phyloP scores from a whole-genome alignment of 106 monocot genomes.

The Acanthochlamys bracteata region DNA sequence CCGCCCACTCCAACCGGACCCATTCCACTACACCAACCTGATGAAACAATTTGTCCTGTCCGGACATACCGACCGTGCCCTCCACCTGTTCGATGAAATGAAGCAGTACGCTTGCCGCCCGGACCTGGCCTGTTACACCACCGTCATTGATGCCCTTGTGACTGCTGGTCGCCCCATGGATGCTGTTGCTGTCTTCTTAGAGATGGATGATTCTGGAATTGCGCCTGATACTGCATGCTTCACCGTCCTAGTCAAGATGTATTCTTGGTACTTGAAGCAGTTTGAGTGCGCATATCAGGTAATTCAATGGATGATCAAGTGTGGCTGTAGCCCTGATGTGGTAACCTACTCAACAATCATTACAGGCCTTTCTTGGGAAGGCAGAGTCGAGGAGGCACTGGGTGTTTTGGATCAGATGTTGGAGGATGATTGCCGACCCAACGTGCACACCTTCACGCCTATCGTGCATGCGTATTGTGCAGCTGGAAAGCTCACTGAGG shows the following conservation, averaged over 20 bases:
- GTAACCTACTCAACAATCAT: conserved; percentile 5
- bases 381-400: conserved; percentile 1
- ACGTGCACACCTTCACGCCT: conserved; percentile 28
- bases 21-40: conserved; percentile 3
- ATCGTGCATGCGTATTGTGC: conserved; percentile 30
- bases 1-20: not conserved
- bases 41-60: not conserved
- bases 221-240: not conserved
- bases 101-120: not conserved
- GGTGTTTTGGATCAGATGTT: conserved; percentile 3
- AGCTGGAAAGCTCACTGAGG: conserved; percentile 21
- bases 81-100: conserved; percentile 7
- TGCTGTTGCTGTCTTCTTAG: not conserved
- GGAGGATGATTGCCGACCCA: not conserved
- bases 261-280: conserved; percentile 2
- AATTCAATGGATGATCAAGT: not conserved
- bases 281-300: conserved; percentile 7
- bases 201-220: not conserved
- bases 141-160: not conserved
- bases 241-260: conserved; percentile 9
- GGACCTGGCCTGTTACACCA: conserved; percentile 5
- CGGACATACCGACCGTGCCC: not conserved
- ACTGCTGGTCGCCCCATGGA: not conserved
- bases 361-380: not conserved
- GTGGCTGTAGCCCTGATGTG: not conserved